Evolutionary conservation across 2,329 filamentous ascomycete genomes (phyloP).

Genomic region (Sarocladiaceae sp.): DNA sequence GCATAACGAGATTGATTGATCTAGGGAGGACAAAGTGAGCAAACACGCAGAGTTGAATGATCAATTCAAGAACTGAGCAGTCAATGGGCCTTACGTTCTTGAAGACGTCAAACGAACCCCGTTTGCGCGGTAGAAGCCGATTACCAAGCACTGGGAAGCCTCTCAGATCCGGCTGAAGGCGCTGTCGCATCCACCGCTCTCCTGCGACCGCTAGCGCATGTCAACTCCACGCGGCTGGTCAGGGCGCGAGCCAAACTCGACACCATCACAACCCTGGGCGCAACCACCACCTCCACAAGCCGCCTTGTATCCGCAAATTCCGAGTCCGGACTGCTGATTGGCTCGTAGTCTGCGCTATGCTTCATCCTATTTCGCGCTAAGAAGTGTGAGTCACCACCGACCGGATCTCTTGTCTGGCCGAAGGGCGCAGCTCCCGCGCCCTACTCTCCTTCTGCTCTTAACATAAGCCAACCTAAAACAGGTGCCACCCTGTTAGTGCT

Average conservation of each 20-base stretch:
- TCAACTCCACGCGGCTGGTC: constrained; percentile 5
- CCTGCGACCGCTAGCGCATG: background rate
- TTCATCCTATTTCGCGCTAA: background rate
- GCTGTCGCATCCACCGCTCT: constrained; percentile 2
- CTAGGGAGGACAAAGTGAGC: background rate
- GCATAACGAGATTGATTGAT: too few relatives aligned
- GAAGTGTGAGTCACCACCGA: constrained; percentile 6
- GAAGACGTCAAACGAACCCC: background rate
- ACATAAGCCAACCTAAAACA: background rate
- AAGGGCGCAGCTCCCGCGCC: background rate
- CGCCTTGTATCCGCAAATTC: background rate
- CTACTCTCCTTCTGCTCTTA: too few relatives aligned
- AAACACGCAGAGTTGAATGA: background rate
- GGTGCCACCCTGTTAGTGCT: background rate
- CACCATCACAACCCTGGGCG: constrained; percentile 3
- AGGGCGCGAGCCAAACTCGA: background rate
- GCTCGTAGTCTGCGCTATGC: background rate
- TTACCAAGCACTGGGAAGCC: constrained; percentile 2
- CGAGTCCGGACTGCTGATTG: background rate
- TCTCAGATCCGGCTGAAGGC: background rate
- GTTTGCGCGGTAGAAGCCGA: too few relatives aligned
- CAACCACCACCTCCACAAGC: constrained; percentile 4
- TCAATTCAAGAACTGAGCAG: background rate
- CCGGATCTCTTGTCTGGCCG: background rate
- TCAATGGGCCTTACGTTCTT: background rate